phyloP scores from a whole-genome alignment of 78 protist genomes.

The Parvularia atlantis region DNA sequence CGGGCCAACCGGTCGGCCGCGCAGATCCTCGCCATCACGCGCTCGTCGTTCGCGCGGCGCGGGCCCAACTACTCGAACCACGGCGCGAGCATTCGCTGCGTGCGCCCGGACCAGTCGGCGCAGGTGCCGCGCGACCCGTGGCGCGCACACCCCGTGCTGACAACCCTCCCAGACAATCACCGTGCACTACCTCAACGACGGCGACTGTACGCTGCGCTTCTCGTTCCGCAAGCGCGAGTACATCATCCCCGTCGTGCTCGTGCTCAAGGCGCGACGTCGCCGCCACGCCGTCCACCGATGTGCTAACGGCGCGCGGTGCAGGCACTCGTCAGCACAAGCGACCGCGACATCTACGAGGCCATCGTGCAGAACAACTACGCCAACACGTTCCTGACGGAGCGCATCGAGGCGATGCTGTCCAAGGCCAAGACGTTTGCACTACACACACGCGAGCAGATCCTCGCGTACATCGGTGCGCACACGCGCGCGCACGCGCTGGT shows the following conservation, averaged over 20 bases:
- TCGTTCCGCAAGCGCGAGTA: slow-evolving; percentile 57
- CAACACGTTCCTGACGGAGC: slow-evolving; percentile 52
- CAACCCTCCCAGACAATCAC: slow-evolving; percentile 47
- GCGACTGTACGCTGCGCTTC: slow-evolving; percentile 60
- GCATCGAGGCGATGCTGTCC: slow-evolving; percentile 58
- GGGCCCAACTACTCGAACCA: slow-evolving; percentile 73
- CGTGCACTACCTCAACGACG: slow-evolving; percentile 75
- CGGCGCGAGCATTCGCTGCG: slow-evolving; percentile 76
- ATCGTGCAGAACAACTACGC: slow-evolving; percentile 25
- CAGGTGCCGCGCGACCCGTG: too few species aligned
- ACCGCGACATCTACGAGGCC: slow-evolving; percentile 61
- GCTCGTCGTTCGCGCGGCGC: slow-evolving; percentile 60
- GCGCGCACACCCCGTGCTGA: too few species aligned
- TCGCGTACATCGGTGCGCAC: slow-evolving; percentile 64
- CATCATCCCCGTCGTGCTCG: slow-evolving; percentile 67
- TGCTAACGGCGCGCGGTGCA: too few species aligned
- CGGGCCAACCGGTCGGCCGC: neutral
- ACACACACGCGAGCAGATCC: slow-evolving; percentile 30
- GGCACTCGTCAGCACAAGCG: slow-evolving; percentile 48
- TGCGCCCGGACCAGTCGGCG: slow-evolving; percentile 65
- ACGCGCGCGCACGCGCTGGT: too few species aligned
- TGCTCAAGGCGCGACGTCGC: slow-evolving; percentile 34
- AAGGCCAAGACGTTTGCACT: slow-evolving; percentile 10
- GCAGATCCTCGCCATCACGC: slow-evolving; percentile 41
- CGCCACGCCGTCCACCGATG: too few species aligned